Base-by-base conservation (phyloP, 345 rosid species). In the Camelina hispida region DNA sequence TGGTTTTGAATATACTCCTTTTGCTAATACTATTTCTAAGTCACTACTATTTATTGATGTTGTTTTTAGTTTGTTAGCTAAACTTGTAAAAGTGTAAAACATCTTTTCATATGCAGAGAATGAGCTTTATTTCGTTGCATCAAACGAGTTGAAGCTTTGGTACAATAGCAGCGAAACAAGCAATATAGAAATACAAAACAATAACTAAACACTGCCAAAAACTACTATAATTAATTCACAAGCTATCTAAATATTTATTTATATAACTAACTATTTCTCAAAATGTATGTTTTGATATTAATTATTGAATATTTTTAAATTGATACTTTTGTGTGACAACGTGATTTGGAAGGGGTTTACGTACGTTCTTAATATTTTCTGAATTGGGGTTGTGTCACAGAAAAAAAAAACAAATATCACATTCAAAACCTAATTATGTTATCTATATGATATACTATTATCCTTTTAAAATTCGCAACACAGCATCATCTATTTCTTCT, bases 341-440 rank as follows among this genome's bases (percentile, higher is more conserved):
- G 5, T 9, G 23, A 32, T 16, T 58, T 58, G 11, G 17, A 13
- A 37, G 12, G 12, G 17, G 18, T 40, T n/a, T n/a, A 40, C 17
- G 32, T 20, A 20, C 9, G 11, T 32, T 35, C 32, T 57, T 70
- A 32, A 32, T 70, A 57, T 28, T 44, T 70, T 34, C 37, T 20
- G 48, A 59, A 70, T 3, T 62, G 20, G 53, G 63, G 40, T 22
- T 71, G 3, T 23, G 60, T 11, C 51, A 61, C 42, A 48, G 7
- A 71, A 48, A 65, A 6, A 65, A 6, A 51, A 37, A 48, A 48
- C 7, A 17, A 23, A 61, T 51, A 54, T 72, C 68, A 62, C 40
- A 51, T 72, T 72, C 60, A 16, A 62, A 62, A 62, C 66, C 68
- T 71, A 71, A 71, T 50, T 61, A 64, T 10, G 47, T 9, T 46